Conservation (phyloP, 805 yeast genomes). For the Ogataea minuta region DNA sequence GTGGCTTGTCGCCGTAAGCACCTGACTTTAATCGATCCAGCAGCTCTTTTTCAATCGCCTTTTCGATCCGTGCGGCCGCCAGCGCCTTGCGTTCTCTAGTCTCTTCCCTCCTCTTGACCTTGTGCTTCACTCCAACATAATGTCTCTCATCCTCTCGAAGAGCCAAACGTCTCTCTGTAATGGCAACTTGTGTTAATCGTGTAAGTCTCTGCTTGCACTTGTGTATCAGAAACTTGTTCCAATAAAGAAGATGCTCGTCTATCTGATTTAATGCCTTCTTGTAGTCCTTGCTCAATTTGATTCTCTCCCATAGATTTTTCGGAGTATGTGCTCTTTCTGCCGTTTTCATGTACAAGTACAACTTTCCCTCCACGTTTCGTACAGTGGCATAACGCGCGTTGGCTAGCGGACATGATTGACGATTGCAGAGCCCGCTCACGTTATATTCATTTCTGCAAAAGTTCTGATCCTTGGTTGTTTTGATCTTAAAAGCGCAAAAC, state of each 20-base stretch:
- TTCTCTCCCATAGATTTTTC: constrained; percentile 90
- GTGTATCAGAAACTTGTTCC: constrained; percentile 90
- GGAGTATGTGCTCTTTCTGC: constrained; percentile 98
- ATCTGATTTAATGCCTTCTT: constrained; percentile 84
- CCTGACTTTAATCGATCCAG: constrained; percentile 94
- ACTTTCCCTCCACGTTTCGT: constrained; percentile 71
- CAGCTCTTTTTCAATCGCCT: constrained; percentile 93
- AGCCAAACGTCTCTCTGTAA: constrained; percentile 91
- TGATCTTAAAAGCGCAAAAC: constrained; percentile 91
- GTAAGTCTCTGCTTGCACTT: constrained; percentile 96
- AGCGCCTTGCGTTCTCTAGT: constrained; percentile 95
- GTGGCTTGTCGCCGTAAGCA: constrained; percentile 96
- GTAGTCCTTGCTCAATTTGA: constrained; percentile 85
- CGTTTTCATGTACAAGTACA: constrained; percentile 91
- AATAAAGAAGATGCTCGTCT: constrained; percentile 81
- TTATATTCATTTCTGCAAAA: constrained; percentile 96
- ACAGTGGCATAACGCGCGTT: constrained; percentile 90
- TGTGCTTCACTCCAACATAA: constrained; percentile 87
- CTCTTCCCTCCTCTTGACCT: constrained; percentile 91
- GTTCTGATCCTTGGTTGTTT: constrained; percentile 83
- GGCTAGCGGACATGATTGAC: constrained; percentile 96
- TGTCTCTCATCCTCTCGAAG: constrained; percentile 91
- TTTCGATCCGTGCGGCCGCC: constrained; percentile 94
- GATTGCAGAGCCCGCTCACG: constrained; percentile 88
- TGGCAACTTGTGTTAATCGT: constrained; percentile 90